Evolutionary conservation across 2,329 filamentous ascomycete genomes (phyloP), one percentile per base, ranked within the genome.

Genomic region (Fusarium domesticum): DNA sequence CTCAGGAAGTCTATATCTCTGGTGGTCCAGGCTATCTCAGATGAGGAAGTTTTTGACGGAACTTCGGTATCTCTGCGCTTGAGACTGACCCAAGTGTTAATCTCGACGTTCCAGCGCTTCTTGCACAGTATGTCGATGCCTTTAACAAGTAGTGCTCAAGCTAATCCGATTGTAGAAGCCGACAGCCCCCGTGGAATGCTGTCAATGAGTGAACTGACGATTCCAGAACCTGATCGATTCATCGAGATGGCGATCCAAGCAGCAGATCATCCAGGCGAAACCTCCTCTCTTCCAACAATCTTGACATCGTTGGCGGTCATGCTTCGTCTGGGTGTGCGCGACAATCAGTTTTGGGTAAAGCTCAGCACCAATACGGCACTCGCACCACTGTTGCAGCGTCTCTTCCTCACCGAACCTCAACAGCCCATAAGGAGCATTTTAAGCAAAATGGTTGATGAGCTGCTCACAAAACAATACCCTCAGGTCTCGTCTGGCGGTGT

Each of bases 21-120:
- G 19, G 66, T 86, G 17, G 75, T 84, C 23, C 69, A 75, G 15
- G 82, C 83, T 6, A 74, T 89, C 38, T 80, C 77, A 11, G 76
- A 84, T 45, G 67, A 74, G 18, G 70, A 76, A 16, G 69, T 85
- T 48, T 66, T 77, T 12, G 69, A 72, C 7, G 65, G 55, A n/a
- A 47, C 56, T 20, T 54, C 56, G 6, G 14, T 47, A 20, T 6
- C 33, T 14, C 45, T 66, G 33, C 60, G 56, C 17, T 45, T 65
- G 10, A 58, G 57, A 34, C 49, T 67, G 12, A 57, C 58, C n/a
- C 50, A 48, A 30, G 46, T 54, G 18, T 52, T 67, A 31, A 47
- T 67, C 18, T 57, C 62, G 30, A 50, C 54, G 6, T 62, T 64
- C 40, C 43, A 62, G 8, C 54, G 53, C 18, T 50, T 67, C 18